A percentile compares a stretch with the other conserved stretches of the same genome.
phyloP scores from a whole-genome alignment of 352 stramenopile species.

The Peronospora destructor region DNA sequence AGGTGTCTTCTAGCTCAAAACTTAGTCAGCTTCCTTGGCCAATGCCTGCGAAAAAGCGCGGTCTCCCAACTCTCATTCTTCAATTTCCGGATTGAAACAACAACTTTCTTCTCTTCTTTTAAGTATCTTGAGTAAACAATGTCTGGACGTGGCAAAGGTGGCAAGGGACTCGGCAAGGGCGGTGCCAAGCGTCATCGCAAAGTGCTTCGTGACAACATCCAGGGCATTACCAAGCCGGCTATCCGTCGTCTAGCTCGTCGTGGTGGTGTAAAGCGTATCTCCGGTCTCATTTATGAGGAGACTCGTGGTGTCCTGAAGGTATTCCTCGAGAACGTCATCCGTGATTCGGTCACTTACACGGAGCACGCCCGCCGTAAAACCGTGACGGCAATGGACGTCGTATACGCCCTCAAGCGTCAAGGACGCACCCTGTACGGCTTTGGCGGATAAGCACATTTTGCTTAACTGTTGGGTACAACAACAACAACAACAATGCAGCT shows the following conservation, averaged over 20 bases:
- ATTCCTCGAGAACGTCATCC: conserved; percentile 98
- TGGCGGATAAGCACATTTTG: conserved; percentile 52
- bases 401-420: conserved; percentile 97
- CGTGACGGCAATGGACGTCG: conserved; percentile 97
- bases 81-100: conserved; percentile 42
- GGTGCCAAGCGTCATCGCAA: conserved; percentile 84
- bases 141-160: conserved; percentile 81
- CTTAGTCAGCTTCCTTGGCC: background rate
- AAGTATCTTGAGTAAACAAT: conserved; percentile 44
- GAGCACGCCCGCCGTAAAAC: conserved; percentile 95
- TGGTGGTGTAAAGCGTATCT: conserved; percentile 97
- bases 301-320: conserved; percentile 97
- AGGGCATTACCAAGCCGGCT: conserved; percentile 90
- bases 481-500: background rate
- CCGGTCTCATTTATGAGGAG: conserved; percentile 97
- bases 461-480: background rate
- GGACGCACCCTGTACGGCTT: conserved; percentile 95
- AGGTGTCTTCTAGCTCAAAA: conserved; percentile 18
- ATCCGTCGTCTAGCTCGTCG: conserved; percentile 96
- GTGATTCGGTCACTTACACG: conserved; percentile 93
- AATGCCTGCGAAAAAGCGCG: conserved; percentile 3
- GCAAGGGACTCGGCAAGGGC: conserved; percentile 79
- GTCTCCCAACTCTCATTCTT: conserved; percentile 33
- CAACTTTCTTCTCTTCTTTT: conserved; percentile 27
- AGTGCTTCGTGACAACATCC: conserved; percentile 88